A percentile compares a stretch with the other conserved stretches of the same genome.
Evolutionary conservation across 2,329 filamentous ascomycete genomes (phyloP).

Genomic region (Dactylellina drechsleri): DNA sequence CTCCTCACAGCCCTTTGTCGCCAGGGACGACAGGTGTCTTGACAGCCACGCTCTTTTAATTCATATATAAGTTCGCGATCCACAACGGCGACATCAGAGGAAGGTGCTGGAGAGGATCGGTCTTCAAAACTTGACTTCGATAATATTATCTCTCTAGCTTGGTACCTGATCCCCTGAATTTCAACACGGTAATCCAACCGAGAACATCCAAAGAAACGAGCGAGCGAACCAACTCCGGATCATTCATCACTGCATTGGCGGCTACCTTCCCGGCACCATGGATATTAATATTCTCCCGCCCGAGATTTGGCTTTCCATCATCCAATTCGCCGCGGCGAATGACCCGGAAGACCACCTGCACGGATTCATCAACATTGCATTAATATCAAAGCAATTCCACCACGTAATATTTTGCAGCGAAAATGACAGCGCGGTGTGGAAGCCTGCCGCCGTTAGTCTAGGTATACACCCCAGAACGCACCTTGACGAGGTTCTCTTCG

Average conservation of each 20-base stretch:
- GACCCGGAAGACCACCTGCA: slow-evolving; percentile 35
- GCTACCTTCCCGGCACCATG: slow-evolving; percentile 11
- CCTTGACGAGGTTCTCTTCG: slow-evolving; percentile 57
- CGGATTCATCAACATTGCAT: slow-evolving; percentile 56
- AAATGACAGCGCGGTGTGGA: slow-evolving; percentile 58
- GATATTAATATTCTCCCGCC: slow-evolving; percentile 34
- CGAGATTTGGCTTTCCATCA: slow-evolving; percentile 53
- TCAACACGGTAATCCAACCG: not conserved
- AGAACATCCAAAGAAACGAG: not conserved
- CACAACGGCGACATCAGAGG: not conserved
- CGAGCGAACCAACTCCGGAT: not conserved
- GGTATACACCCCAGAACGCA: slow-evolving; percentile 56
- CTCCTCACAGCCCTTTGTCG: slow-evolving; percentile 3
- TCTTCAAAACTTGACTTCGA: not conserved
- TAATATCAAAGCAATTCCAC: slow-evolving; percentile 56
- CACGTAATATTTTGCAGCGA: slow-evolving; percentile 58
- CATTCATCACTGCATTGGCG: not conserved
- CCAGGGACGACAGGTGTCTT: slow-evolving; percentile 1
- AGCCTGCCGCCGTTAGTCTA: slow-evolving; percentile 55
- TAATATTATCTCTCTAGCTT: not conserved
- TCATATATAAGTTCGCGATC: slow-evolving; percentile 11
- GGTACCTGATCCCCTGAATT: slow-evolving; percentile 1
- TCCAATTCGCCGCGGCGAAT: slow-evolving; percentile 43
- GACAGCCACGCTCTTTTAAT: too few relatives aligned
- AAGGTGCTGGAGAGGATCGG: too few relatives aligned